Percentiles rank a stretch among this genome's conserved stretches.
phyloP scores from a whole-genome alignment of 2,329 filamentous ascomycete genomes.

The Nothophaeocryptopus gaeumannii region DNA sequence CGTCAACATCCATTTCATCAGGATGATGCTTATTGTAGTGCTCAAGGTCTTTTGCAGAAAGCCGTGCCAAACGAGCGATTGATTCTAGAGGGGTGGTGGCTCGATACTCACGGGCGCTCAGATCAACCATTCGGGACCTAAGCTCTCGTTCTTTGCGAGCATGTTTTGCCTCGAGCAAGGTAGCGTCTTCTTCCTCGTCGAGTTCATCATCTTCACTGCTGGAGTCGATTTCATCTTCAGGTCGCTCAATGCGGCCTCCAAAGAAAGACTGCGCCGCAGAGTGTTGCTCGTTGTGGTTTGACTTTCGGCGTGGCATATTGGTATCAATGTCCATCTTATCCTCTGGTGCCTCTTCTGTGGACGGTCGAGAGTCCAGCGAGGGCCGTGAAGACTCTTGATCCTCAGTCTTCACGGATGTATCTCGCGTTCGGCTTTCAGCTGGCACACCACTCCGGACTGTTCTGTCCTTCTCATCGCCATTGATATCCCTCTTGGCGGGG shows the following conservation, averaged over 20 bases:
- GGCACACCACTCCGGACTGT: not conserved
- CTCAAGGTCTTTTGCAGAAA: slow-evolving; percentile 35
- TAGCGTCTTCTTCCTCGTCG: slow-evolving; percentile 48
- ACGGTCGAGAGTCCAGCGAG: slow-evolving; percentile 3
- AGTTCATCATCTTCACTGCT: slow-evolving; percentile 49
- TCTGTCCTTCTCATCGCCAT: slow-evolving; percentile 41
- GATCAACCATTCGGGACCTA: slow-evolving; percentile 43
- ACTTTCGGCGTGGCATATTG: slow-evolving; percentile 14
- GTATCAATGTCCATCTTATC: slow-evolving; percentile 30
- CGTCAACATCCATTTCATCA: slow-evolving; percentile 30
- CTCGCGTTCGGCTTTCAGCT: not conserved
- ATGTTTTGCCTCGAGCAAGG: slow-evolving; percentile 47
- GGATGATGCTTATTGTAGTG: slow-evolving; percentile 13
- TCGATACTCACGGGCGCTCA: slow-evolving; percentile 42
- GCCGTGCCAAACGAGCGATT: slow-evolving; percentile 41
- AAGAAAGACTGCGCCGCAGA: slow-evolving; percentile 35
- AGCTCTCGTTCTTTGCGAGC: slow-evolving; percentile 45
- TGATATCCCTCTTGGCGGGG: slow-evolving; percentile 47
- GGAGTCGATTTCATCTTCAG: slow-evolving; percentile 26
- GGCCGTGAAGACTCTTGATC: slow-evolving; percentile 6
- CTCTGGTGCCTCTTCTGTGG: slow-evolving; percentile 6
- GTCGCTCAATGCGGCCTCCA: slow-evolving; percentile 27
- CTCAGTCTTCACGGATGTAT: slow-evolving; percentile 16
- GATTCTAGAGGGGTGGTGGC: slow-evolving; percentile 45
- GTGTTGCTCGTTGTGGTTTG: slow-evolving; percentile 21